Percentiles rank a stretch among this genome's conserved stretches.
Conservation (phyloP, 495 filamentous ascomycete species). For the Hypoxylon subgilvum region DNA sequence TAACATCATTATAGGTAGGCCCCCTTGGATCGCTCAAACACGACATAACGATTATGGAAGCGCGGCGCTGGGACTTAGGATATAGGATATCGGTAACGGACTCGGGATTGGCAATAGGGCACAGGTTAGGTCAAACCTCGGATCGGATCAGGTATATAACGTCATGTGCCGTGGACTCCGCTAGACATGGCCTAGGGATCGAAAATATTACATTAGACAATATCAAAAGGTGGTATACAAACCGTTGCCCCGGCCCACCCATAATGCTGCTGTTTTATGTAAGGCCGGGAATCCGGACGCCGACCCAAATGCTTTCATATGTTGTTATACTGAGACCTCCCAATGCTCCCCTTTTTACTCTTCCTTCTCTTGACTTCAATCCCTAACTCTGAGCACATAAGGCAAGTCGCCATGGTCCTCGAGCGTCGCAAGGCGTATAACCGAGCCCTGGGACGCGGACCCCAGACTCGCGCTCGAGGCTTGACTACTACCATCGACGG, state of each 20-base stretch:
- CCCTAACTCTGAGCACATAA: conserved; percentile 48
- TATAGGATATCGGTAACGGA: background rate
- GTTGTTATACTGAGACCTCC: background rate
- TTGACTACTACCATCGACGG: conserved; percentile 44
- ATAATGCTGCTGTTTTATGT: conserved; percentile 1
- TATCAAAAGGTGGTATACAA: conserved; percentile 24
- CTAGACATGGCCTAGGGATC: background rate
- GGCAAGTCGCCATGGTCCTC: conserved; percentile 48
- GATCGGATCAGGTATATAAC: too few species aligned
- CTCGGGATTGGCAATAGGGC: background rate
- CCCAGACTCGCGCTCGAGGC: conserved; percentile 49
- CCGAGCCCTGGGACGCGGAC: conserved; percentile 44
- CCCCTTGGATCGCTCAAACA: background rate
- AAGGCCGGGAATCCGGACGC: conserved; percentile 3
- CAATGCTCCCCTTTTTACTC: background rate
- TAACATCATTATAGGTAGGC: conserved; percentile 10
- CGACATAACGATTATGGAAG: conserved; percentile 1
- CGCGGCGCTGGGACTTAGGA: background rate
- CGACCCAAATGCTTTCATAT: conserved; percentile 13
- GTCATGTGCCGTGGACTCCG: too few species aligned
- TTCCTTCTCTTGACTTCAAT: conserved; percentile 12
- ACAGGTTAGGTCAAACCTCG: too few species aligned
- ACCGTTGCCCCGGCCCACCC: conserved; percentile 3
- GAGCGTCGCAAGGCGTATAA: conserved; percentile 49
- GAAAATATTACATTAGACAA: conserved; percentile 15